Percentiles rank a stretch among this genome's conserved stretches.
Conservation (phyloP, 2,329 filamentous ascomycete genomes). For the Hypocreales sp. region DNA sequence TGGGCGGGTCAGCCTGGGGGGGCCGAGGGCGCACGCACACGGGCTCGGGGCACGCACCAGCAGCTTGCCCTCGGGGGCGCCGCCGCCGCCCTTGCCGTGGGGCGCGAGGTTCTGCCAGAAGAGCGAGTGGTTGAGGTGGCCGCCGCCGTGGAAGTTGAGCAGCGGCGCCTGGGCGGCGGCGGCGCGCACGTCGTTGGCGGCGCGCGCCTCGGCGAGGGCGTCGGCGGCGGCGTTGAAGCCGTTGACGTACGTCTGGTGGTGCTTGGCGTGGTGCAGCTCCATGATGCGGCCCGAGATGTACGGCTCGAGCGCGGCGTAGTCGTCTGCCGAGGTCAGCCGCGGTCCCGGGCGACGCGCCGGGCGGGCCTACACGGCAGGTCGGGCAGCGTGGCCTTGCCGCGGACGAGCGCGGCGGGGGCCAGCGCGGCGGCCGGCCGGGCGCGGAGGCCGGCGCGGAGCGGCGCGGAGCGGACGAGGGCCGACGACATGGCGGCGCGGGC, state of each 20-base stretch:
- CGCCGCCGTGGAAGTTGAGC: slow-evolving; percentile 70
- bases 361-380: slow-evolving; percentile 63
- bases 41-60: slow-evolving; percentile 19
- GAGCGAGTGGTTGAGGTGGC: slow-evolving; percentile 74
- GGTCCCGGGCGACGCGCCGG: no score
- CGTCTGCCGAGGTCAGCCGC: slow-evolving; percentile 58
- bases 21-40: neutral
- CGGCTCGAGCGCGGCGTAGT: slow-evolving; percentile 88
- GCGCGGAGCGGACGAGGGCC: slow-evolving; percentile 58
- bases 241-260: slow-evolving; percentile 89
- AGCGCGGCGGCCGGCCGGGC: slow-evolving; percentile 50
- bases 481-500: slow-evolving; percentile 46
- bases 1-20: slow-evolving; percentile 6
- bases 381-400: slow-evolving; percentile 84
- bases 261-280: slow-evolving; percentile 89
- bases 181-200: slow-evolving; percentile 41
- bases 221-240: slow-evolving; percentile 70
- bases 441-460: slow-evolving; percentile 50
- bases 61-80: slow-evolving; percentile 47
- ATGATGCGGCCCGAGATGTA: slow-evolving; percentile 80
- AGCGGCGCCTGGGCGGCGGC: slow-evolving; percentile 34
- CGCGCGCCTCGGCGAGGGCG: slow-evolving; percentile 50
- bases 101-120: slow-evolving; percentile 77
- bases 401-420: slow-evolving; percentile 60
- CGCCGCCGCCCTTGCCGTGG: slow-evolving; percentile 43